Base-by-base conservation (phyloP, 345 rosid genomes). In the Erucastrum elatum region DNA sequence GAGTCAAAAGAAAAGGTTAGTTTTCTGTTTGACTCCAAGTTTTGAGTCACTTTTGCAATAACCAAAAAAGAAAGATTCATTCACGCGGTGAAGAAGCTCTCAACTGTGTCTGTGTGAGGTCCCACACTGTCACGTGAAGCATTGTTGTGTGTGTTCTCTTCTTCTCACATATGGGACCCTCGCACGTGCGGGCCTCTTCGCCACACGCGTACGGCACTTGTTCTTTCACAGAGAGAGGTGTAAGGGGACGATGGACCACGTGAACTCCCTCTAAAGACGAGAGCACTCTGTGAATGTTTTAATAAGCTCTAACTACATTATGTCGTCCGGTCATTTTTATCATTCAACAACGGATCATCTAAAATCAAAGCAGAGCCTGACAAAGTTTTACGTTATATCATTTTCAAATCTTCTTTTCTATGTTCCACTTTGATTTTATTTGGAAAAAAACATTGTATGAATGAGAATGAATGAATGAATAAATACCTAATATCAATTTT, bases 121-220 rank as follows among this genome's bases (percentile, higher is more conserved):
- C 77, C 77, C 44, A 77, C 74, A 59, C 82, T 79, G 82, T 39
- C 82, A 79, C 74, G 78, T 79, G 82, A 72, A 72, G 55, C 64
- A 60, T 72, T 21, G 63, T 66, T 66, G 55, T 64, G 55, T 49
- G 62, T 73, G 30, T 46, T 16, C 27, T 16, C 29, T 33, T 41
- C 49, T 13, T 13, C 55, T 49, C 21, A 49, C 55, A 49, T 6
- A 64, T 34, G 82, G 82, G 74, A 12, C 74, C 82, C 70, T 80
- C 68, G 71, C 82, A 80, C 82, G 82, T 74, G 79, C 62, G 70
- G 70, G 69, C 17, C 77, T 66, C 74, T 16, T 53, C 73, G 2
- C 73, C 70, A 72, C 77, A 79, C 78, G 82, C 78, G 82, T 79
- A 73, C 82, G 82, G 77, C 33, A 72, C 46, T 66, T 31, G 68